phyloP scores from a whole-genome alignment of 306 rosid genomes.

The Cicer arietinum region DNA sequence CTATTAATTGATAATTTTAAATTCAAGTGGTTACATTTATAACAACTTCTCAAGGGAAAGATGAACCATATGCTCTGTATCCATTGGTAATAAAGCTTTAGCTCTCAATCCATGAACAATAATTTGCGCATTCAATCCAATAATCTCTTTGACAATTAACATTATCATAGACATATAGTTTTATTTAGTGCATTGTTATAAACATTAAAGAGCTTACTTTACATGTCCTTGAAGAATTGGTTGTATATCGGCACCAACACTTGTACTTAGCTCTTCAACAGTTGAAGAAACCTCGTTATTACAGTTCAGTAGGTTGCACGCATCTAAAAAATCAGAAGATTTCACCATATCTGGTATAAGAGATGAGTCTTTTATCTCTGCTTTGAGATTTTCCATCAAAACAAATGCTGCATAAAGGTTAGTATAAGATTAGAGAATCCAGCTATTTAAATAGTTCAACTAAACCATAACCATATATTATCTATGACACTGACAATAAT shows the following conservation, averaged over 20 bases:
- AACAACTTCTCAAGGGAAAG: not conserved
- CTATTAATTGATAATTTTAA: not conserved
- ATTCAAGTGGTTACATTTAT: not conserved
- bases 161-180: not conserved
- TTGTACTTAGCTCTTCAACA: conserved; percentile 58
- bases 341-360: conserved; percentile 38
- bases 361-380: conserved; percentile 54
- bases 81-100: conserved; percentile 18
- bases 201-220: conserved; percentile 5
- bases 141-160: not conserved
- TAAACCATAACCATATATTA: not conserved
- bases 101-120: not conserved
- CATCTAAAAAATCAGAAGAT: conserved; percentile 50
- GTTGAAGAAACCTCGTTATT: conserved; percentile 46
- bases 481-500: not conserved
- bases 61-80: not conserved
- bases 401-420: conserved; percentile 55
- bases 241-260: conserved; percentile 51
- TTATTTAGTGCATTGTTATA: not conserved
- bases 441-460: conserved; percentile 20
- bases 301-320: conserved; percentile 61
- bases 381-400: conserved; percentile 69
- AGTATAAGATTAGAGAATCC: conserved; percentile 27
- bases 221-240: conserved; percentile 29
- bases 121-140: conserved; percentile 10